Evolutionary conservation across 2,329 filamentous ascomycete genomes (phyloP), one percentile per base, ranked within the genome.

Genomic region (Hypoxylon sp.): DNA sequence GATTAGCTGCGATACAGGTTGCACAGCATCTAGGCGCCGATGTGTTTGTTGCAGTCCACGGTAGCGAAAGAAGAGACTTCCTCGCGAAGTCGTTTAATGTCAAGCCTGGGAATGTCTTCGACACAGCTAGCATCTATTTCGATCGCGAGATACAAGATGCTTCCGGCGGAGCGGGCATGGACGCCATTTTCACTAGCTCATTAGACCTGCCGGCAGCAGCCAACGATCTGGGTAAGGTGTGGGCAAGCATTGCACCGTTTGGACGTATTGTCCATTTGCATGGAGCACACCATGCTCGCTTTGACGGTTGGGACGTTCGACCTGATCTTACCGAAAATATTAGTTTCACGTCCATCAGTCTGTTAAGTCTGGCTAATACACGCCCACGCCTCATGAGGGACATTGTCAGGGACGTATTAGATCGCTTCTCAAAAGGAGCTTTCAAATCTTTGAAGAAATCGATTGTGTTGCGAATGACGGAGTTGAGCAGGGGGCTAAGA

Each of bases 261-360:
- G 69, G 66, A 51, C 69, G 66, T n/a, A 67, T 71, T 56, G 54
- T 70, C n/a, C 69, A 71, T 63, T 54, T 63, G n/a, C 63, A 67
- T 17, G 63, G 67, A 35, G 33, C 57, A 51, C 46, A 65, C 29
- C 52, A 69, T 31, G 33, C 58, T 55, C 66, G 58, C 17, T 22
- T 53, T 26, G 60, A 68, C 19, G 52, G 35, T 29, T 67, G 69
- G 66, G 52, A 53, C n/a, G 54, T 53, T 37, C 54, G 58, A 44
- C 53, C 57, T 39, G 64, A 63, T 19, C 50, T 71, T 39, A 64
- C 69, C 26, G 63, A 70, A 35, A 71, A 71, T 8, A 58, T 70
- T 26, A 69, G 60, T 42, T 70, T 71, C 46, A 65, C 65, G 22
- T 67, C 69, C 31, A 60, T 71, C 48, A 67, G 67, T 33, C 10